These are phyloP conservation scores for Colletotrichum navitas DNA, from an alignment of 2,329 filamentous ascomycete genomes.

Conservation along the genomic window DNA sequence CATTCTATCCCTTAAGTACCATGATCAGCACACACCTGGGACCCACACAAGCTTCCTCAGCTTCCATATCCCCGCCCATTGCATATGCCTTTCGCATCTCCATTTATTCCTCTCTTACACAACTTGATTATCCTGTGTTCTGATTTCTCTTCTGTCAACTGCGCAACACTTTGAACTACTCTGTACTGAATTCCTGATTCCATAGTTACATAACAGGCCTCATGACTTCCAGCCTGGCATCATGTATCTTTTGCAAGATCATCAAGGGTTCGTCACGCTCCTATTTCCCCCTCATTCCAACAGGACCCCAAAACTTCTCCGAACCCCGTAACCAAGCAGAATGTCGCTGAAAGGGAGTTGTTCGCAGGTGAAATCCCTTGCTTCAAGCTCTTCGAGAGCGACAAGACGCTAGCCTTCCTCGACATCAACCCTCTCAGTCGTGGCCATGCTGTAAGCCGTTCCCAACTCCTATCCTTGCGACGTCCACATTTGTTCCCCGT, in stretches of 20 bases:
- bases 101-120: slow-evolving; percentile 5
- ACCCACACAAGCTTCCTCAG: slow-evolving; percentile 18
- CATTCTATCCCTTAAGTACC: slow-evolving; percentile 46
- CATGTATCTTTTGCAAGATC: slow-evolving; percentile 98
- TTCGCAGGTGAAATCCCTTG: slow-evolving; percentile 88
- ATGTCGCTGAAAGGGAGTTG: slow-evolving; percentile 30
- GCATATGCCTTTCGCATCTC: background rate
- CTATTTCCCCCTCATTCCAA: background rate
- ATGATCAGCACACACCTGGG: background rate
- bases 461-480: slow-evolving; percentile 1
- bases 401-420: slow-evolving; percentile 94
- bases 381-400: slow-evolving; percentile 95
- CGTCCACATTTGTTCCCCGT: background rate
- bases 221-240: slow-evolving; percentile 63
- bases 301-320: slow-evolving; percentile 28
- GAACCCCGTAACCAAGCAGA: slow-evolving; percentile 11
- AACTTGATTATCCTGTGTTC: background rate
- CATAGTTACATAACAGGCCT: background rate
- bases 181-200: too few relatives aligned
- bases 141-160: background rate
- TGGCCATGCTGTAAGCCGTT: slow-evolving; percentile 83
- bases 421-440: slow-evolving; percentile 92
- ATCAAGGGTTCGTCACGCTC: slow-evolving; percentile 77
- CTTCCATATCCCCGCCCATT: slow-evolving; percentile 25
- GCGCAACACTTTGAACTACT: background rate